Percentiles rank a stretch among this genome's conserved stretches.
These are phyloP conservation scores for Pseudotulostoma volvatum DNA, from an alignment of 495 filamentous ascomycete genomes.

Conservation along the genomic window DNA sequence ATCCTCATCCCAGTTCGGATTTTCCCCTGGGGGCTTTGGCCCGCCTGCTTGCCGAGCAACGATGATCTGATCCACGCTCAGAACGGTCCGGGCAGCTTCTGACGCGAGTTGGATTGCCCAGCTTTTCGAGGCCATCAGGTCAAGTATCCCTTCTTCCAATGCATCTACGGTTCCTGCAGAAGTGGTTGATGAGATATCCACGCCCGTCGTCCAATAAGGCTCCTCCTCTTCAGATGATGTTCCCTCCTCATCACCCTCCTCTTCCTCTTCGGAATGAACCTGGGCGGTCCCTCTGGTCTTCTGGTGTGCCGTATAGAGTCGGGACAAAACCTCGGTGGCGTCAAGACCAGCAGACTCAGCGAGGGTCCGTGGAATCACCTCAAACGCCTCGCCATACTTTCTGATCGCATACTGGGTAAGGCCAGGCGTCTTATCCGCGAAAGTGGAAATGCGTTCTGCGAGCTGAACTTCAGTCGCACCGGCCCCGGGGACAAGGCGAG, in stretches of 20 bases:
- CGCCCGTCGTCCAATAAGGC: constrained; percentile 74
- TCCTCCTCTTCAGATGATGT: constrained; percentile 35
- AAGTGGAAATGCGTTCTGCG: constrained; percentile 73
- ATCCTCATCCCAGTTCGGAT: constrained; percentile 98
- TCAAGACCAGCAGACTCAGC: constrained; percentile 92
- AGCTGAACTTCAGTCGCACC: constrained; percentile 94
- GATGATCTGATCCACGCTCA: constrained; percentile 98
- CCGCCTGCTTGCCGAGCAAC: constrained; percentile 94
- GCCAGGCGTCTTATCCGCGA: constrained; percentile 82
- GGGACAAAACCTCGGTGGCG: constrained; percentile 82
- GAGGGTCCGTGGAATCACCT: constrained; percentile 83
- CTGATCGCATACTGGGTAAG: constrained; percentile 88
- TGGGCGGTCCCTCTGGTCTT: constrained; percentile 15
- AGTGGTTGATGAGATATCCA: constrained; percentile 82
- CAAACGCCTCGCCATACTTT: constrained; percentile 95
- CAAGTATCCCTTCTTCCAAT: constrained; percentile 77
- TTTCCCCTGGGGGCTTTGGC: constrained; percentile 87
- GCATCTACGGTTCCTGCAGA: constrained; percentile 71
- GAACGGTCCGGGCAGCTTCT: constrained; percentile 81
- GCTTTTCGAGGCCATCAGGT: constrained; percentile 77
- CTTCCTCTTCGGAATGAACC: neutral
- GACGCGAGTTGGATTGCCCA: constrained; percentile 96
- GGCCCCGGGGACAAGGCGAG: constrained; percentile 81
- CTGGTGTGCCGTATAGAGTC: constrained; percentile 87
- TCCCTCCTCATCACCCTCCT: constrained; percentile 14